Conservation (phyloP, 495 filamentous ascomycete genomes). For the Podospora bellae-mahoneyi region DNA sequence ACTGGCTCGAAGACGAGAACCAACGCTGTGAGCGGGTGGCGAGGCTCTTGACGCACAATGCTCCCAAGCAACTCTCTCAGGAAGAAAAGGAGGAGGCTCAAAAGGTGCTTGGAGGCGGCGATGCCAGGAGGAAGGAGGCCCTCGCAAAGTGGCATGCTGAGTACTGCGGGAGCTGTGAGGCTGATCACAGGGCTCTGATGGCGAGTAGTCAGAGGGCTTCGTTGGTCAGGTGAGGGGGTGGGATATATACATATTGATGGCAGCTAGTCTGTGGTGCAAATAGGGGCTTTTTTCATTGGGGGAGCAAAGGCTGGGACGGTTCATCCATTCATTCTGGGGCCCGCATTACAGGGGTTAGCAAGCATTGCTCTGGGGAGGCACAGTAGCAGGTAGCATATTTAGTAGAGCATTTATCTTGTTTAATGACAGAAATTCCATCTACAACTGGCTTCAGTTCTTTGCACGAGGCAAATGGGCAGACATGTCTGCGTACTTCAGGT, state of each 20-base stretch:
- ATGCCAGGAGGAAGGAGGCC: conserved; percentile 41
- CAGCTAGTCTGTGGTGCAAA: not conserved
- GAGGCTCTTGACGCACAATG: conserved; percentile 42
- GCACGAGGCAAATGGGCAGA: too few species aligned
- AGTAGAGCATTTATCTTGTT: not conserved
- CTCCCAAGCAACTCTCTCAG: conserved; percentile 11
- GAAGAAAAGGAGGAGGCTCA: conserved; percentile 28
- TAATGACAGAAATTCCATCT: not conserved
- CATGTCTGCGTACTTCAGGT: too few species aligned
- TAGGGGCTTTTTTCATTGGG: not conserved
- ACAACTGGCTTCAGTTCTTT: not conserved
- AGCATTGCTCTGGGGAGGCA: not conserved
- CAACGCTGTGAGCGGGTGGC: conserved; percentile 63
- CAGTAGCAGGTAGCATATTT: not conserved
- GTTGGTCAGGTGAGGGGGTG: not conserved
- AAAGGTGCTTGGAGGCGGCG: conserved; percentile 15
- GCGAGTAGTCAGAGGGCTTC: not conserved
- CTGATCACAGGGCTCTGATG: conserved; percentile 47
- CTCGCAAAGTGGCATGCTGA: conserved; percentile 62
- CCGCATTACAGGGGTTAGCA: not conserved
- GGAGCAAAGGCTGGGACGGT: not conserved
- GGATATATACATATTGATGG: not conserved
- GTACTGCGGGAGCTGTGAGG: conserved; percentile 72
- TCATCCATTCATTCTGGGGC: not conserved
- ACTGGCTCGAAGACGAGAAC: conserved; percentile 75